Evolutionary conservation across 2,329 filamentous ascomycete genomes (phyloP).

Genomic region (Hortaea sp.): DNA sequence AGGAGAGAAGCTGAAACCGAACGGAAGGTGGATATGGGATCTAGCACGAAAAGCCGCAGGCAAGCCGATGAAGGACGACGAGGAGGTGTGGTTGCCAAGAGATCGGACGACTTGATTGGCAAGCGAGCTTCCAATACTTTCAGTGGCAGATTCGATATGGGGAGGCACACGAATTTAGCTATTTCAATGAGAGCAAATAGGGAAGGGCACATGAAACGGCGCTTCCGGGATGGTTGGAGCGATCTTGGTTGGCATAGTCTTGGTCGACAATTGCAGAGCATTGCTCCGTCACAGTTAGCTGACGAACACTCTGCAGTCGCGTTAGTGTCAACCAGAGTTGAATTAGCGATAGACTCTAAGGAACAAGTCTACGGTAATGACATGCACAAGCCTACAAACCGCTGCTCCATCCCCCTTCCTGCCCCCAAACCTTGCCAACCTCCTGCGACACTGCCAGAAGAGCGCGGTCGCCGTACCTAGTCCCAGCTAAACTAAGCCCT

Average conservation of each 20-base stretch:
- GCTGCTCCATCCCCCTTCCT: conserved; percentile 23
- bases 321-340: too few species aligned
- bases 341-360: too few species aligned
- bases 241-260: too few species aligned
- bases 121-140: background rate
- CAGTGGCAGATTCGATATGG: background rate
- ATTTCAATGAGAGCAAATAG: too few species aligned
- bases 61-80: conserved; percentile 42
- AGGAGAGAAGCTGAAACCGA: conserved; percentile 46
- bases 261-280: too few species aligned
- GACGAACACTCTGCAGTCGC: too few species aligned
- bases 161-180: too few species aligned
- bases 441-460: conserved; percentile 33
- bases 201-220: too few species aligned
- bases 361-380: too few species aligned
- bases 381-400: too few species aligned
- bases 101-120: conserved; percentile 10
- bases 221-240: too few species aligned
- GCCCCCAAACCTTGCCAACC: conserved; percentile 32
- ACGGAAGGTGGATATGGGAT: conserved; percentile 62
- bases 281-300: too few species aligned
- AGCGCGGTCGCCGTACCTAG: conserved; percentile 36
- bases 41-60: conserved; percentile 58
- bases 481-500: conserved; percentile 44
- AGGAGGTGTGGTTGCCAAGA: conserved; percentile 52